Evolutionary conservation across 306 rosid genomes (phyloP).

Genomic region (Styphnolobium japonicum): DNA sequence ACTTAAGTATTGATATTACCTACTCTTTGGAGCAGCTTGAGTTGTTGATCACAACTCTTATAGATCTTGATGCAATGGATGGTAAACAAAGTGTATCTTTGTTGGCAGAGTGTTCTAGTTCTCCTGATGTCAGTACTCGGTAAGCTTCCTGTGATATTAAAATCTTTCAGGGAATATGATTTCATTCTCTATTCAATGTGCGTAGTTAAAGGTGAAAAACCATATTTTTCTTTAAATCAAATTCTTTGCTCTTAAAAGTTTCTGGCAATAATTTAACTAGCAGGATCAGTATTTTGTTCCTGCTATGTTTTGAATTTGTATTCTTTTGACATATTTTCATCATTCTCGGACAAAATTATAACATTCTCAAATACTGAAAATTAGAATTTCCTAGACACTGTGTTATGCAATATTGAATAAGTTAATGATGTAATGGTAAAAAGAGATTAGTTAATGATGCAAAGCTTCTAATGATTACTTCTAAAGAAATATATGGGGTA

Average conservation of each 20-base stretch:
- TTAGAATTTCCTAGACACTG: not conserved
- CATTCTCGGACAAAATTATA: not conserved
- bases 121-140: slow-evolving; percentile 92
- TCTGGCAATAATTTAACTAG: not conserved
- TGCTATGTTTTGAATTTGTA: not conserved
- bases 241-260: not conserved
- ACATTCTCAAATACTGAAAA: not conserved
- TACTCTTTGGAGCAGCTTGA: slow-evolving; percentile 65
- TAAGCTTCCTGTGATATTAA: slow-evolving; percentile 22
- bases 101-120: slow-evolving; percentile 85
- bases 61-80: slow-evolving; percentile 96
- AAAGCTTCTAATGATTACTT: not conserved
- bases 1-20: slow-evolving; percentile 12
- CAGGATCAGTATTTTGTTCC: not conserved
- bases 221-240: not conserved
- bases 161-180: slow-evolving; percentile 2
- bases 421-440: not conserved
- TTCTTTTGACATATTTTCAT: slow-evolving; percentile 2
- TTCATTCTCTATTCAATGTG: not conserved
- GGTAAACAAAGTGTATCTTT: slow-evolving; percentile 83
- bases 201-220: slow-evolving; percentile 11
- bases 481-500: not conserved
- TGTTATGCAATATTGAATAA: slow-evolving; percentile 5
- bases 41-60: slow-evolving; percentile 79
- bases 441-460: not conserved